Evolutionary conservation across 495 filamentous ascomycete genomes (phyloP), one percentile per base, ranked within the genome.

Genomic region (Pseudoneurospora amorphoporcata): DNA sequence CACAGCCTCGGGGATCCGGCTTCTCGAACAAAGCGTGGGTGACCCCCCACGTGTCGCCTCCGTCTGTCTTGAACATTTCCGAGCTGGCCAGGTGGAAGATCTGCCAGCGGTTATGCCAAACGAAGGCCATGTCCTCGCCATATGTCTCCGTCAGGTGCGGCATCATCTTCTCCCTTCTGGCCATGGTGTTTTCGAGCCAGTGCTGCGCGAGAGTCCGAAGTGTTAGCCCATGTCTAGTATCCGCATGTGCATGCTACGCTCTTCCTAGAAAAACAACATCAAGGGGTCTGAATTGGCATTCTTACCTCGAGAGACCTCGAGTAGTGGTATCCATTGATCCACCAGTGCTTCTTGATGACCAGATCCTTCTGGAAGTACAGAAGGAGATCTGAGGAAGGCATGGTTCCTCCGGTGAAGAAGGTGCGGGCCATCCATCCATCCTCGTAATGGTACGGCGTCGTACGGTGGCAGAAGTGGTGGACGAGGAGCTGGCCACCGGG

Each of bases 381-480:
- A 39, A 91, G 80, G 70, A 92, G 75, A 77, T 91, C 90, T n/a
- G 87, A 85, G 29, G 84, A 87, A 7, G 86, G 87, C 90, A 92
- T 92, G 3, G 88, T 91, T 4, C 90, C 90, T 23, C 89, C 89
- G 8, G 87, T 88, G 77, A 92, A 92, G 79, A 92, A 92, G 75
- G 90, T 81, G 70, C 81, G 83, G 61, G 86, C 90, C 90, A 92
- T 92, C 90, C 90, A 92, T n/a, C 90, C 90, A 19, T 86, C 84
- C 69, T 90, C 88, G 75, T 87, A 91, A 74, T 91, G 87, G 77
- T 92, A 91, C 0, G 90, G 88, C 29, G 86, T 88, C 17, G 83
- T 82, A 68, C 81, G 84, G 73, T 92, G 90, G 43, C 78, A 80
- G 79, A 92, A 91, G 68, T 89, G 84, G 75, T 92, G 90, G 58